phyloP scores from a whole-genome alignment of 179 eudicot genomes.

The Beta corolliflora region DNA sequence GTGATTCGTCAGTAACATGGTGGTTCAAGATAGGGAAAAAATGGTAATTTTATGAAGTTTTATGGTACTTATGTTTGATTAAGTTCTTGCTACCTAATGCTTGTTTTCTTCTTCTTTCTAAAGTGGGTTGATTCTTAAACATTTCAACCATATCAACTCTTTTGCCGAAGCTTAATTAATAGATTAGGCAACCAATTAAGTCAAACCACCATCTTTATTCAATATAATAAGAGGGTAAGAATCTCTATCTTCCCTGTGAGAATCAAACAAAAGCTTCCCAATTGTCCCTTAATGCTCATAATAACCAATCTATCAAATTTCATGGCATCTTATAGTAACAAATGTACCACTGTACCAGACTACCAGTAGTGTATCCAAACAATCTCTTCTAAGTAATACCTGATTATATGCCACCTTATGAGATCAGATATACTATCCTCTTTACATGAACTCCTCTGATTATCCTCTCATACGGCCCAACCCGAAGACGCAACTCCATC shows the following conservation, averaged over 20 bases:
- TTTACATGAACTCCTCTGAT: too few species aligned
- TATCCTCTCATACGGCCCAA: too few species aligned
- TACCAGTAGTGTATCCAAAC: not conserved
- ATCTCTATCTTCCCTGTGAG: too few species aligned
- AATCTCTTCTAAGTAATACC: not conserved
- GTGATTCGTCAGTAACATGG: not conserved
- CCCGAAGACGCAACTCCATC: too few species aligned
- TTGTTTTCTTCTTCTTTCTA: not conserved
- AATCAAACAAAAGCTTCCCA: not conserved
- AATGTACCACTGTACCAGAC: not conserved
- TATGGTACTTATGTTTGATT: not conserved
- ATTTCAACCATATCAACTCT: not conserved
- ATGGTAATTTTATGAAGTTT: not conserved
- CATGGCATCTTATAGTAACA: not conserved
- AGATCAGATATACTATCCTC: too few species aligned
- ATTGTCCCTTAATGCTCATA: not conserved
- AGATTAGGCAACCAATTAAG: too few species aligned
- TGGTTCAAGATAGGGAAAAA: too few species aligned
- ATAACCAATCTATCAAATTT: too few species aligned
- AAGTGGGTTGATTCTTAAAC: not conserved
- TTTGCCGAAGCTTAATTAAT: not conserved
- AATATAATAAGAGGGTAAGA: too few species aligned
- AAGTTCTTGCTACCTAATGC: not conserved
- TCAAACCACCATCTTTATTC: too few species aligned
- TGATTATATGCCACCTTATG: too few species aligned